Conservation (phyloP, 2,329 filamentous ascomycete genomes). For the Aspergillus alliaceus region DNA sequence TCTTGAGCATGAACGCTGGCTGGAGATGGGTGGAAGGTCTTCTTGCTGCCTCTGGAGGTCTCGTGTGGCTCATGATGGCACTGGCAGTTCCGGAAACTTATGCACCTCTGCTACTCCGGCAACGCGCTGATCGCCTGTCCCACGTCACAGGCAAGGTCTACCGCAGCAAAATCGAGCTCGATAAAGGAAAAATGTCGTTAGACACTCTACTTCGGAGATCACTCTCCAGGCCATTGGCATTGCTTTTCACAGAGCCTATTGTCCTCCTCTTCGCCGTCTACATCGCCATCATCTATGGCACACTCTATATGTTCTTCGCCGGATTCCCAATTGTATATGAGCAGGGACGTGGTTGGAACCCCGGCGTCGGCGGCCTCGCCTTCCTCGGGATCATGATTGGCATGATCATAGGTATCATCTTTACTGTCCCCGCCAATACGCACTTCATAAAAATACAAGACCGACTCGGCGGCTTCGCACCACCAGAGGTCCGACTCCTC, state of each 20-base stretch:
- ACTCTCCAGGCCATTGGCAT: constrained; percentile 1
- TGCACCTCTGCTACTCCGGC: constrained; percentile 1
- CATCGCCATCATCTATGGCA: constrained; percentile 10
- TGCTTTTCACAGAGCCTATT: constrained; percentile 7
- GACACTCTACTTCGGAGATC: neutral
- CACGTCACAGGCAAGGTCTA: constrained; percentile 4
- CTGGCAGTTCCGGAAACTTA: constrained; percentile 6
- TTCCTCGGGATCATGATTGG: constrained; percentile 5
- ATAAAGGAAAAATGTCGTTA: neutral
- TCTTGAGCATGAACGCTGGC: constrained; percentile 5
- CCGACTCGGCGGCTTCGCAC: constrained; percentile 1
- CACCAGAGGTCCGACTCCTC: constrained; percentile 2
- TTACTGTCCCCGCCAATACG: neutral
- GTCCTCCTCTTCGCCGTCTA: constrained; percentile 7
- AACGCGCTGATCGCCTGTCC: neutral
- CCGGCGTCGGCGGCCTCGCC: constrained; percentile 2
- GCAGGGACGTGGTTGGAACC: constrained; percentile 3
- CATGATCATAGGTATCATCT: constrained; percentile 1
- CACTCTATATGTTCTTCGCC: constrained; percentile 9
- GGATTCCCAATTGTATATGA: constrained; percentile 10
- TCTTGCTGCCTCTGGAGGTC: neutral
- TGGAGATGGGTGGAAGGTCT: constrained; percentile 10
- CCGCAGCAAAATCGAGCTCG: constrained; percentile 1
- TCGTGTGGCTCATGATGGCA: constrained; percentile 1
- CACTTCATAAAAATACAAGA: neutral